phyloP scores from a whole-genome alignment of 129 eudicot species.

The Escallonia herrerae region DNA sequence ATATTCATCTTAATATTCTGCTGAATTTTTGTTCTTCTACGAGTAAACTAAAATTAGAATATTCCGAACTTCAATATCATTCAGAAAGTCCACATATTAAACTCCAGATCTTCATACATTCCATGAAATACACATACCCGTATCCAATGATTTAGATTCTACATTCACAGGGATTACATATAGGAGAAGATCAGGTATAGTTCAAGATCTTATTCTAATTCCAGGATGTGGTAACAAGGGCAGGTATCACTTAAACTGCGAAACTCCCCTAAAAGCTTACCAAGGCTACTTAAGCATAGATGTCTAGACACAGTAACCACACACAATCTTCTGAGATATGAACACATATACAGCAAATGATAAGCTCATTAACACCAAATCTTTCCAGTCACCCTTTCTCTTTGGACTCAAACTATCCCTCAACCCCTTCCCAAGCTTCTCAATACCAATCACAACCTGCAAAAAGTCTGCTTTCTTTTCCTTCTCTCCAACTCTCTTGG shows the following conservation, averaged over 20 bases:
- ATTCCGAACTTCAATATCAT: too few species aligned
- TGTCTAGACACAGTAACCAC: conserved; percentile 92
- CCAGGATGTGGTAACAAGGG: too few species aligned
- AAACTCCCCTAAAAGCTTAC: conserved; percentile 11
- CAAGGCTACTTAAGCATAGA: conserved; percentile 42
- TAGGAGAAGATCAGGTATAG: too few species aligned
- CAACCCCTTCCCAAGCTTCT: conserved; percentile 41
- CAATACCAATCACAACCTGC: conserved; percentile 23
- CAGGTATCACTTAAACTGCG: too few species aligned
- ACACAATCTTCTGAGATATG: conserved; percentile 89
- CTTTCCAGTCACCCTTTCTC: conserved; percentile 93
- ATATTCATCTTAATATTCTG: too few species aligned
- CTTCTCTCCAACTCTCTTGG: conserved; percentile 14
- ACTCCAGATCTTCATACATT: too few species aligned
- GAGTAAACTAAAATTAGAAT: too few species aligned
- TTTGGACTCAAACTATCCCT: conserved; percentile 73
- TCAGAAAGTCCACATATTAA: too few species aligned
- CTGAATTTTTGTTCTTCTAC: too few species aligned
- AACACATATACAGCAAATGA: conserved; percentile 95
- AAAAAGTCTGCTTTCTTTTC: conserved; percentile 20
- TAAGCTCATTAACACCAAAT: conserved; percentile 80
- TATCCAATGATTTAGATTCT: not conserved
- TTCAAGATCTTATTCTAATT: too few species aligned
- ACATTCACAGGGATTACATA: too few species aligned
- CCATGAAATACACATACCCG: not conserved